Evolutionary conservation across 495 filamentous ascomycete species (phyloP), one percentile per base, ranked within the genome.

Genomic region (Neurospora africana): DNA sequence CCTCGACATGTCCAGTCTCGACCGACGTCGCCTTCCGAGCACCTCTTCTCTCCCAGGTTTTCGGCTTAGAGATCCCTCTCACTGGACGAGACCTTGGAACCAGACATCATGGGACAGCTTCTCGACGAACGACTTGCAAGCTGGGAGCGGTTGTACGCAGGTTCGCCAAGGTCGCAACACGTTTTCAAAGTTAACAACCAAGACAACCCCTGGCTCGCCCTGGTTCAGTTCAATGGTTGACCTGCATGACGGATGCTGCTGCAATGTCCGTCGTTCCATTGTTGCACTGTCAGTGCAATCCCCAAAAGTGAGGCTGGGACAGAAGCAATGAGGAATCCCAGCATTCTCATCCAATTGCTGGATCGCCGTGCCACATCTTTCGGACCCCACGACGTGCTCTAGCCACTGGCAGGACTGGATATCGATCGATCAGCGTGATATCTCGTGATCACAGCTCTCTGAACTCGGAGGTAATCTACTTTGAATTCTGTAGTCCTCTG

Each of bases 241-340:
- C 74, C 72, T 71, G 74, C 74, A 75, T 71, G 69, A 71, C 47
- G 61, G 65, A 35, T 65, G 53, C 53, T 68, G 41, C 72, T 72
- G 70, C 70, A 69, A 69, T 47, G 40, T 68, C 71, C 23, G 44
- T 70, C 71, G 65, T 53, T 75, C 53, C 53, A 65, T 65, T 65
- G 53, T 33, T 19, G 53, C 53, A 65, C 53, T 9, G 15, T 65
- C 23, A 15, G 36, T 6, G 69, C 69, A 69, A 47, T 33, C 33
- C 23, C 68, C 39, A 69, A 75, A 75, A 75, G 74, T 75, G 74
- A 75, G 72, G 74, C 74, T 75, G 72, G 74, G 72, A 68, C 69
- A 27, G 44, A 69, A 68, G 43, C 69, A 21, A 69, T 30, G 65
- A 68, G 65, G 71, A 21, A 69, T 27, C 37, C 27, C 36, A 70